These are phyloP conservation scores for Immersiella caudata DNA, from an alignment of 495 filamentous ascomycete genomes.

Conservation along the genomic window DNA sequence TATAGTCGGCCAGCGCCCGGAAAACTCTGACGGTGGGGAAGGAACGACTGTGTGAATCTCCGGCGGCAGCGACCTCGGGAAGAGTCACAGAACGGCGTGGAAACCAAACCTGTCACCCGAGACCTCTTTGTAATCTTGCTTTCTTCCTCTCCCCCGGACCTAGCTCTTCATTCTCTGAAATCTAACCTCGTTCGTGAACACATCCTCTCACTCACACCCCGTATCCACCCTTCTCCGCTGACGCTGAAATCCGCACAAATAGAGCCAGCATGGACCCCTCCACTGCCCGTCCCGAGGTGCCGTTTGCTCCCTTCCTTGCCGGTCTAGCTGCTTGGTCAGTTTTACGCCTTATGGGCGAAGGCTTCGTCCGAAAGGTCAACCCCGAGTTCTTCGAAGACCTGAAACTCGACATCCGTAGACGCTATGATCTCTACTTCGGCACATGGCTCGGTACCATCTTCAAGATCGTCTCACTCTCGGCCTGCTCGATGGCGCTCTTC, in stretches of 20 bases:
- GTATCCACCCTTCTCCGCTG: background rate
- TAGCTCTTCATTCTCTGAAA: background rate
- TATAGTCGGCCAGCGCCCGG: background rate
- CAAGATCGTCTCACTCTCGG: conserved; percentile 24
- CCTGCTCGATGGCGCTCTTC: conserved; percentile 25
- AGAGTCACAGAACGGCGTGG: no score
- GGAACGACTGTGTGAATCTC: background rate
- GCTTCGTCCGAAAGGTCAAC: conserved; percentile 17
- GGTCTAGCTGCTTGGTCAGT: conserved; percentile 27
- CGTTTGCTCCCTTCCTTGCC: conserved; percentile 28
- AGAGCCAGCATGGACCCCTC: background rate
- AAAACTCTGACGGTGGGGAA: background rate
- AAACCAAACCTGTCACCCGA: no score
- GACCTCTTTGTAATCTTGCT: no score
- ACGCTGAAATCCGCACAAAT: background rate
- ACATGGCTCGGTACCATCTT: conserved; percentile 28
- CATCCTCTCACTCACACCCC: background rate
- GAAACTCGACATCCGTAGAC: conserved; percentile 25
- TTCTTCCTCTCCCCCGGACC: no score
- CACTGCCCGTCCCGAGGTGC: conserved; percentile 19
- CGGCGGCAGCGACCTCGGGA: no score
- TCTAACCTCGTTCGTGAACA: background rate
- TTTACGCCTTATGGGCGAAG: conserved; percentile 17
- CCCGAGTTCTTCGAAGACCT: conserved; percentile 27
- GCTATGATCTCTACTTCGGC: conserved; percentile 32